Evolutionary conservation across 495 filamentous ascomycete species (phyloP).

Genomic region (Penicillium argentinense): DNA sequence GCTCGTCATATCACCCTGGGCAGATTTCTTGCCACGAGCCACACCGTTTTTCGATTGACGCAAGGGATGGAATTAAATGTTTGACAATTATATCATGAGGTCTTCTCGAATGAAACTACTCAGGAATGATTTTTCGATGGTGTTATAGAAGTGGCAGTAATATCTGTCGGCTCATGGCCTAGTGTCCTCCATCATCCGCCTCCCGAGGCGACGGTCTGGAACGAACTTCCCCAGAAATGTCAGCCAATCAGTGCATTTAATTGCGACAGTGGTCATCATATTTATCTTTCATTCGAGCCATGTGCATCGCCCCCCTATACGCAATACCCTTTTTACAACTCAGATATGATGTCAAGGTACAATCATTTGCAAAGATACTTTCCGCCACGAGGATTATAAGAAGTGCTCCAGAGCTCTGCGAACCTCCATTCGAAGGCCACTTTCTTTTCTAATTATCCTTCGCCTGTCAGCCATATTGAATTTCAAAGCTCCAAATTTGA

Average conservation of each 20-base stretch:
- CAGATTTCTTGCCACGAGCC: too few relatives aligned
- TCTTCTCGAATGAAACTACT: too few relatives aligned
- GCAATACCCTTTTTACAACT: neutral
- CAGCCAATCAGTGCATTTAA: neutral
- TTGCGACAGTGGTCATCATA: neutral
- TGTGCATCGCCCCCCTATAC: conserved; percentile 9
- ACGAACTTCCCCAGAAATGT: neutral
- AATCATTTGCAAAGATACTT: neutral
- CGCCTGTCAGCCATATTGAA: too few relatives aligned
- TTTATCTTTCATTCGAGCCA: neutral
- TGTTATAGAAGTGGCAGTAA: too few relatives aligned
- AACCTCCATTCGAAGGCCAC: neutral
- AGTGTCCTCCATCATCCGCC: conserved; percentile 15
- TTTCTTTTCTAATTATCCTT: neutral
- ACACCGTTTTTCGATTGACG: too few relatives aligned
- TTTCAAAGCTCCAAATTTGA: too few relatives aligned
- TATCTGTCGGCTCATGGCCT: too few relatives aligned
- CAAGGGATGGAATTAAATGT: too few relatives aligned
- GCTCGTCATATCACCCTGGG: too few relatives aligned
- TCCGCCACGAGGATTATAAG: neutral
- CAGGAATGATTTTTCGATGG: too few relatives aligned
- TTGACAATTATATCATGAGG: too few relatives aligned
- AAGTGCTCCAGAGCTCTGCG: too few relatives aligned
- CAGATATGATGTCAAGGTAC: neutral
- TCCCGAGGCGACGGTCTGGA: conserved; percentile 16